phyloP scores from a whole-genome alignment of 495 filamentous ascomycete species.

The Hyaloscypha bicolor region DNA sequence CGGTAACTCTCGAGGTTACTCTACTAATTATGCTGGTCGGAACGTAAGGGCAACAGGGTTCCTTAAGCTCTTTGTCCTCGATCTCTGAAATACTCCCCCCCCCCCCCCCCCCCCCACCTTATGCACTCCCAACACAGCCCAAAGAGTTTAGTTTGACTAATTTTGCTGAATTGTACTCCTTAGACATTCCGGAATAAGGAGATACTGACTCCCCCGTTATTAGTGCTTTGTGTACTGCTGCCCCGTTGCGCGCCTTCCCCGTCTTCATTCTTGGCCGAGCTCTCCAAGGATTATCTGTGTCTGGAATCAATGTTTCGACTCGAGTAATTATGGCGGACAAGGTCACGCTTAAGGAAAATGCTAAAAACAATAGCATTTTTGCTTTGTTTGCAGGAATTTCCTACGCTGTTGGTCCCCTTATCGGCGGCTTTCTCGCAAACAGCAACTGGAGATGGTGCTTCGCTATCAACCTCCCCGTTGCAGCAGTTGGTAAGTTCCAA shows the following conservation, averaged over 20 bases:
- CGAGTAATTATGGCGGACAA: slow-evolving; percentile 58
- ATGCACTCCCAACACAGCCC: too few species aligned
- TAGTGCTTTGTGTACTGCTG: slow-evolving; percentile 49
- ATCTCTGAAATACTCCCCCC: too few species aligned
- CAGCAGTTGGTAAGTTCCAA: slow-evolving; percentile 31
- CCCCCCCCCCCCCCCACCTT: too few species aligned
- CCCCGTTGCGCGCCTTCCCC: slow-evolving; percentile 50
- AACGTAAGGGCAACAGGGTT: slow-evolving; percentile 10
- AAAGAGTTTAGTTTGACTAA: too few species aligned
- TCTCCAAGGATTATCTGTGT: slow-evolving; percentile 55
- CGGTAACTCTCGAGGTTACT: slow-evolving; percentile 46
- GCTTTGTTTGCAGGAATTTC: slow-evolving; percentile 50
- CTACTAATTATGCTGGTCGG: slow-evolving; percentile 53
- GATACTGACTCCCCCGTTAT: too few species aligned
- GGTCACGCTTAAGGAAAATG: slow-evolving; percentile 56
- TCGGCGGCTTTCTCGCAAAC: slow-evolving; percentile 40
- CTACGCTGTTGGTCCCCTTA: slow-evolving; percentile 57
- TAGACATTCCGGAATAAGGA: too few species aligned
- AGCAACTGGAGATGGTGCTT: slow-evolving; percentile 42
- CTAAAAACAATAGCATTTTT: slow-evolving; percentile 58
- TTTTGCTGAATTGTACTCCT: too few species aligned
- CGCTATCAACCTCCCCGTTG: slow-evolving; percentile 56
- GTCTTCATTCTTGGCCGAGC: slow-evolving; percentile 60
- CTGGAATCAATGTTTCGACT: slow-evolving; percentile 54
- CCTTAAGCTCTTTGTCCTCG: too few species aligned